Base-by-base conservation (phyloP, 257 asterid species). In the Coffea eugenioides region DNA sequence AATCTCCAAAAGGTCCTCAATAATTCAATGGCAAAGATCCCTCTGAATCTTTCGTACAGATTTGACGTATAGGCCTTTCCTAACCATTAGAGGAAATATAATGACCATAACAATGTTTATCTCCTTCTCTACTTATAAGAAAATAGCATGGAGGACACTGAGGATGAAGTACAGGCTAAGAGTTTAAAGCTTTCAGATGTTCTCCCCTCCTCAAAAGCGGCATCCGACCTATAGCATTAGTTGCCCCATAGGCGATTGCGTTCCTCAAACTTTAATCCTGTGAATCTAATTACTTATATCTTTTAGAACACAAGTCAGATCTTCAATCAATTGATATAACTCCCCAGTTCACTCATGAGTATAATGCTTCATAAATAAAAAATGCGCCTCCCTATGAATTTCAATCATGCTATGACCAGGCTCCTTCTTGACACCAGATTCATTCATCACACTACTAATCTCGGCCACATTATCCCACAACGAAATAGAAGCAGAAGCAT, bases 401-500 rank as follows among this genome's bases (percentile, higher is more conserved):
- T 95, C 98, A 80, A 95, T 90, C 98, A 93, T 95, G 88, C 99
- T 93, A 85, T 89, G 88, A 72, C 99, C 94, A 54, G 98, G 97
- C 70, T 92, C 96, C 86, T 95, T 95, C 80, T 82, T 90, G 2
- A 39, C 3, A 1, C 41, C 41, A 39, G 41, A 39, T 39, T 39
- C 41, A 39, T 39, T 39, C 41, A 39, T 39, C 41, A 39, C 41
- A 39, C 41, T 39, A 1, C 41, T 39, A 39, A 39, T 39, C 41
- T 39, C 41, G 41, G 2, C 41, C 3, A 39, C 41, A 39, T 39
- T 39, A 39, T 39, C 41, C 41, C 41, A 39, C 41, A 39, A 39
- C 1, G 2, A 1, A 39, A 39, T 1, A 39, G 41, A 1, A 39
- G 41, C 41, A 39, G 1, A 39, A 39, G 41, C 41, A 39, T 39